These are phyloP conservation scores for Phytophthora constricta DNA, from an alignment of 352 stramenopile genomes.

Conservation along the genomic window DNA sequence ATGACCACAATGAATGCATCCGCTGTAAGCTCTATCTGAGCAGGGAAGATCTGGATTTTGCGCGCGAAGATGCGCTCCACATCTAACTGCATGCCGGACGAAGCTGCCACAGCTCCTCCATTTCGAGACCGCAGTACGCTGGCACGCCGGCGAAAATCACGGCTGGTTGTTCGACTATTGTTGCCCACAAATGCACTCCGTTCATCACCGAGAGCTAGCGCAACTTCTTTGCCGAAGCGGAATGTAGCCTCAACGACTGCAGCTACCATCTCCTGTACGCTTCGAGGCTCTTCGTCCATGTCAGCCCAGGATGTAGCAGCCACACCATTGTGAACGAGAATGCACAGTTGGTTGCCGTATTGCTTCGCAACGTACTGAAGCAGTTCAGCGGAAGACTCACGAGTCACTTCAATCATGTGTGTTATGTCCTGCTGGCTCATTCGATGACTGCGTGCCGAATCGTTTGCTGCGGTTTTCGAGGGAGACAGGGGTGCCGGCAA, in stretches of 20 bases:
- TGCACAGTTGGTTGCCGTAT: constrained; percentile 68
- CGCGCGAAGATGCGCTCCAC: constrained; percentile 88
- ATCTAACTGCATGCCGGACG: constrained; percentile 72
- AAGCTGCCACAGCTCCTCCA: constrained; percentile 32
- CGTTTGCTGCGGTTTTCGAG: constrained; percentile 18
- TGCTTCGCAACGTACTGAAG: constrained; percentile 65
- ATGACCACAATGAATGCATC: constrained; percentile 74
- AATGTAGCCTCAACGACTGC: constrained; percentile 66
- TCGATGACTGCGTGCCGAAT: constrained; percentile 21
- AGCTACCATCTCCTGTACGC: constrained; percentile 71
- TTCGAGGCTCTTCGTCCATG: constrained; percentile 70
- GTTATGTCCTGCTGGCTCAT: constrained; percentile 62
- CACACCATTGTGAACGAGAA: constrained; percentile 49
- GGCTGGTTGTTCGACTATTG: constrained; percentile 54
- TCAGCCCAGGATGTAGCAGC: constrained; percentile 56
- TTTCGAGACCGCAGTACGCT: constrained; percentile 64
- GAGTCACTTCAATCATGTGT: constrained; percentile 81
- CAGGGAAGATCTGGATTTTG: constrained; percentile 72
- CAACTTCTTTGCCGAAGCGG: constrained; percentile 64
- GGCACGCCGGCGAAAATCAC: constrained; percentile 69
- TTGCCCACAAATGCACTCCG: constrained; percentile 55
- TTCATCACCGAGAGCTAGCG: constrained; percentile 66
- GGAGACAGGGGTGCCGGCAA: constrained; percentile 44
- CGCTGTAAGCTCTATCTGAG: constrained; percentile 50
- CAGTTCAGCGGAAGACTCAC: constrained; percentile 63